phyloP scores from a whole-genome alignment of 305 asterid genomes.

The Withania somnifera region DNA sequence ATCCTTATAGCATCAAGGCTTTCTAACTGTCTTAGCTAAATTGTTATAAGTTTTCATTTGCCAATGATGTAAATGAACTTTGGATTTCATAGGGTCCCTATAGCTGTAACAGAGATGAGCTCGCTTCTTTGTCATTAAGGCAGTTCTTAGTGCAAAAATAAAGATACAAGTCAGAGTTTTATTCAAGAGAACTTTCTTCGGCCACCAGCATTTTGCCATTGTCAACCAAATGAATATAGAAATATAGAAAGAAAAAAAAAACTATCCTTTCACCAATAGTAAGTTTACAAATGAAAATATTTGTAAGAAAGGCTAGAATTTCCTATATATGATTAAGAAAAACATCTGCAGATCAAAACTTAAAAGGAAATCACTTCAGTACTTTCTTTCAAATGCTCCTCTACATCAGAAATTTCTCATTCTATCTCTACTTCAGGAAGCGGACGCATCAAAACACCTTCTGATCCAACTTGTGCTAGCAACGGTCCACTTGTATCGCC shows the following conservation, averaged over 20 bases:
- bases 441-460: conserved; percentile 42
- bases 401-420: conserved; percentile 9
- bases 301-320: not conserved
- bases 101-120: not conserved
- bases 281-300: not conserved
- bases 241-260: not conserved
- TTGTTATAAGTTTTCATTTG: not conserved
- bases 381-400: not conserved
- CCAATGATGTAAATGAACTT: not conserved
- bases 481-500: conserved; percentile 40
- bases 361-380: not conserved
- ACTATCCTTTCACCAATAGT: not conserved
- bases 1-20: not conserved
- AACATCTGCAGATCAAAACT: not conserved
- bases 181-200: not conserved
- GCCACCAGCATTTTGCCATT: not conserved
- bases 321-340: not conserved
- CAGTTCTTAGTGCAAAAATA: not conserved
- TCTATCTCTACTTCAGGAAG: conserved; percentile 56
- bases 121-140: not conserved
- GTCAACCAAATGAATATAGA: not conserved
- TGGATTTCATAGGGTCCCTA: not conserved
- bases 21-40: not conserved
- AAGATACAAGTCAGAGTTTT: not conserved
- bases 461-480: conserved; percentile 37